Evolutionary conservation across 306 rosid species (phyloP).

Genomic region (Chamaecrista fasciculata): DNA sequence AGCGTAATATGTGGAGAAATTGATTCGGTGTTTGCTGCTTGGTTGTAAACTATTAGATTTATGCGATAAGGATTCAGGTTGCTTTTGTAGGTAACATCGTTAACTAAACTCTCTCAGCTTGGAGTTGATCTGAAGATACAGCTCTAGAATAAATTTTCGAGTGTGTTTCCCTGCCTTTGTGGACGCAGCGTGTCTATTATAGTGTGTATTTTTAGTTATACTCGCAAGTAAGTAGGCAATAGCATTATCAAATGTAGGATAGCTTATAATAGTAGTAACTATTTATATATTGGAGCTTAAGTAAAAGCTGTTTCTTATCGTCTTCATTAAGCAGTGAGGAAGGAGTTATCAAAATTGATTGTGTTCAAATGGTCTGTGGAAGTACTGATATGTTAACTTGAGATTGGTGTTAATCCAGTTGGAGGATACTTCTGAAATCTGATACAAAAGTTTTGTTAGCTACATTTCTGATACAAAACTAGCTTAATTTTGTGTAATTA

Average conservation of each 20-base stretch:
- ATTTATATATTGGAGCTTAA: background rate
- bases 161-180: background rate
- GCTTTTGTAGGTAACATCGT: background rate
- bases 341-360: background rate
- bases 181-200: background rate
- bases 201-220: background rate
- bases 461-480: background rate
- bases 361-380: background rate
- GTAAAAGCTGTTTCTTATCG: background rate
- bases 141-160: background rate
- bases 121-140: background rate
- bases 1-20: background rate
- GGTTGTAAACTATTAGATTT: background rate
- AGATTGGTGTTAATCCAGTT: background rate
- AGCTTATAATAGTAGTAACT: background rate
- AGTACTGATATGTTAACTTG: background rate
- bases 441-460: background rate
- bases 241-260: background rate
- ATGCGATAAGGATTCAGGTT: background rate
- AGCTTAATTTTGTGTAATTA: background rate
- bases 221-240: background rate
- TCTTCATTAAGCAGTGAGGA: background rate
- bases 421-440: background rate
- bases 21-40: background rate
- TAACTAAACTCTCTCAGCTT: background rate